These are phyloP conservation scores for Trichocladium uniseriatum DNA, from an alignment of 495 filamentous ascomycete species.

Conservation along the genomic window DNA sequence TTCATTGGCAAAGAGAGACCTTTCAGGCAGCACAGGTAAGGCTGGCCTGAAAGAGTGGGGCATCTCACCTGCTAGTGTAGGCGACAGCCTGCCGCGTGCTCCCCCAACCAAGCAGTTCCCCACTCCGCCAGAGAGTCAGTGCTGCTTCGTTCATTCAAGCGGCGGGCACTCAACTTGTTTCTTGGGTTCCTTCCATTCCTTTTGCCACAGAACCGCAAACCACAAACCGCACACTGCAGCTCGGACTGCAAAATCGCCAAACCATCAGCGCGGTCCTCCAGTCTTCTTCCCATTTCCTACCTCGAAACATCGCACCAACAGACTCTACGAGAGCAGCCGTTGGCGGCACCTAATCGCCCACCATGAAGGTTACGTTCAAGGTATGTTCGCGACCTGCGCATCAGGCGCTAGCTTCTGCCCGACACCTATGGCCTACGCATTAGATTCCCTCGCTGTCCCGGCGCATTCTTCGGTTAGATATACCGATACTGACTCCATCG, in stretches of 20 bases:
- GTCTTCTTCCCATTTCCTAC: not conserved
- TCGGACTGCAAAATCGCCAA: not conserved
- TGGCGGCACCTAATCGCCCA: constrained; percentile 31
- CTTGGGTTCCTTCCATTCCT: constrained; percentile 2
- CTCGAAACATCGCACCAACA: not conserved
- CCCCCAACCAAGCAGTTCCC: not conserved
- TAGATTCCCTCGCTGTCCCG: not conserved
- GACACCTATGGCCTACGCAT: too few relatives aligned
- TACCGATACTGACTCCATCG: constrained; percentile 23
- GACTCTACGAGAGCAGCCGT: constrained; percentile 11
- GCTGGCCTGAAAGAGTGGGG: constrained; percentile 1
- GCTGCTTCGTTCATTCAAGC: not conserved
- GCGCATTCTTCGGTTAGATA: not conserved
- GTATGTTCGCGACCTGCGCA: constrained; percentile 25
- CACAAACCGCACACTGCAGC: not conserved
- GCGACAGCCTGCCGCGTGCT: constrained; percentile 13
- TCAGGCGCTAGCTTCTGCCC: too few relatives aligned
- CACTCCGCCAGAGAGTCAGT: not conserved
- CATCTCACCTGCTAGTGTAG: constrained; percentile 3
- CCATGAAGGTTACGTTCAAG: constrained; percentile 46
- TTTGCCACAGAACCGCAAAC: constrained; percentile 9
- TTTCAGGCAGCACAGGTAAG: too few relatives aligned
- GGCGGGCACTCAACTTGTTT: not conserved
- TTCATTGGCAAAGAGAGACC: too few relatives aligned
- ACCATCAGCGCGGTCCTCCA: not conserved